phyloP scores from a whole-genome alignment of 768 basidiomycete genomes.

The Leccinum subtestaceum region DNA sequence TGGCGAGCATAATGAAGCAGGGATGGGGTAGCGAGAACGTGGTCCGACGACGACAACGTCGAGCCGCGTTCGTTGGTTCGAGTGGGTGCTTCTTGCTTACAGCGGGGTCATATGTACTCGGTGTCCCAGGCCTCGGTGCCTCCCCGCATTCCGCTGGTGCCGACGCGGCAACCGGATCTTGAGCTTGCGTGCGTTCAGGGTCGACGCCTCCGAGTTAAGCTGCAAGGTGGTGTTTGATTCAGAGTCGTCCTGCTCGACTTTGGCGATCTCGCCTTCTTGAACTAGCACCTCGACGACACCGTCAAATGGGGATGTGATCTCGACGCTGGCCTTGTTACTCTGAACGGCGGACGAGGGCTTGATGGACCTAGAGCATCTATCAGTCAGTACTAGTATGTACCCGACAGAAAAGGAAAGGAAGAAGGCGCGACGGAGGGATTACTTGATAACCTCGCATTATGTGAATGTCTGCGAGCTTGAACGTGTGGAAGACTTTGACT shows the following conservation, averaged over 20 bases:
- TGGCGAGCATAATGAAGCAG: constrained; percentile 75
- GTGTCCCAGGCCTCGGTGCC: too few species aligned
- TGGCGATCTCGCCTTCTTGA: constrained; percentile 78
- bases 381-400: too few species aligned
- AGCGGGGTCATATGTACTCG: too few species aligned
- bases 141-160: too few species aligned
- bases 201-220: not conserved
- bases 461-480: constrained; percentile 83
- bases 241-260: constrained; percentile 60
- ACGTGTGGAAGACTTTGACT: constrained; percentile 47
- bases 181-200: not conserved
- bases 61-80: constrained; percentile 48
- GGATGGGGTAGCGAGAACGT: constrained; percentile 70
- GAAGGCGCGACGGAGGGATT: constrained; percentile 47
- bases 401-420: too few species aligned
- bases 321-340: constrained; percentile 84
- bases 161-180: constrained; percentile 20
- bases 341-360: constrained; percentile 48
- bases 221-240: not conserved
- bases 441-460: constrained; percentile 85
- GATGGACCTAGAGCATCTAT: constrained; percentile 51
- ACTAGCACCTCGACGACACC: constrained; percentile 73
- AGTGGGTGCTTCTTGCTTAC: constrained; percentile 49
- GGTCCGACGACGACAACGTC: constrained; percentile 15
- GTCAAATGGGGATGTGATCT: constrained; percentile 85